Evolutionary conservation across 768 basidiomycete species (phyloP).

Genomic region (Termitomyces bulborhizus): DNA sequence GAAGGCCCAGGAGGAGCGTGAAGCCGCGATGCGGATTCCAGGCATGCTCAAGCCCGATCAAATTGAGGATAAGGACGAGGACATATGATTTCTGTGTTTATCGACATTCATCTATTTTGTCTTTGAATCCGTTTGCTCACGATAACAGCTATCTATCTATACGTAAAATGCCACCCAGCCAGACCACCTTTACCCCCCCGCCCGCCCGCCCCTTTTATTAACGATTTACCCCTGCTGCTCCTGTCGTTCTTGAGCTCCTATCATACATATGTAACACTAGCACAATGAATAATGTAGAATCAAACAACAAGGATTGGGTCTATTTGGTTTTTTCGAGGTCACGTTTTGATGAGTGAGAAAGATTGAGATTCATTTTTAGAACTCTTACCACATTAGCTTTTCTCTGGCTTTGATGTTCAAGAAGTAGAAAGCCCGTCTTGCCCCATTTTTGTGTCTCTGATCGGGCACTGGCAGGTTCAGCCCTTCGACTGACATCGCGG

Average conservation of each 20-base stretch:
- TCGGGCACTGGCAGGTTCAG: constrained; percentile 45
- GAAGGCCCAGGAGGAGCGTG: constrained; percentile 78
- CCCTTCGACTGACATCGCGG: constrained; percentile 75
- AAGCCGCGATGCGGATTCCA: constrained; percentile 91
- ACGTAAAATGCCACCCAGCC: constrained; percentile 17
- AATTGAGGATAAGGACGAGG: constrained; percentile 90
- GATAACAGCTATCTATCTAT: constrained; percentile 16
- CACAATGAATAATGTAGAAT: constrained; percentile 36
- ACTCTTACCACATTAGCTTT: not conserved
- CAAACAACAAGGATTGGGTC: constrained; percentile 7
- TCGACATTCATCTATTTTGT: constrained; percentile 1
- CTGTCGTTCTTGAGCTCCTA: constrained; percentile 25
- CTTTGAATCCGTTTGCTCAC: constrained; percentile 34
- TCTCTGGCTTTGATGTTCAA: constrained; percentile 53
- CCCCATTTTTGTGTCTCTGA: constrained; percentile 2
- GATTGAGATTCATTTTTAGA: not conserved
- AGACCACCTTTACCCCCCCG: constrained; percentile 9
- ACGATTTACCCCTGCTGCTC: constrained; percentile 18
- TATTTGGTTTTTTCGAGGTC: not conserved
- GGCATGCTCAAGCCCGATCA: constrained; percentile 97
- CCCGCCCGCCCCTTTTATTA: constrained; percentile 14
- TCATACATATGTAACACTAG: constrained; percentile 40
- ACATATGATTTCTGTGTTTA: constrained; percentile 43
- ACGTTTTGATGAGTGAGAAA: constrained; percentile 7
- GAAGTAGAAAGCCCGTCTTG: constrained; percentile 40